These are phyloP conservation scores for Collybiopsis confluens DNA, from an alignment of 768 basidiomycete species.

Conservation along the genomic window DNA sequence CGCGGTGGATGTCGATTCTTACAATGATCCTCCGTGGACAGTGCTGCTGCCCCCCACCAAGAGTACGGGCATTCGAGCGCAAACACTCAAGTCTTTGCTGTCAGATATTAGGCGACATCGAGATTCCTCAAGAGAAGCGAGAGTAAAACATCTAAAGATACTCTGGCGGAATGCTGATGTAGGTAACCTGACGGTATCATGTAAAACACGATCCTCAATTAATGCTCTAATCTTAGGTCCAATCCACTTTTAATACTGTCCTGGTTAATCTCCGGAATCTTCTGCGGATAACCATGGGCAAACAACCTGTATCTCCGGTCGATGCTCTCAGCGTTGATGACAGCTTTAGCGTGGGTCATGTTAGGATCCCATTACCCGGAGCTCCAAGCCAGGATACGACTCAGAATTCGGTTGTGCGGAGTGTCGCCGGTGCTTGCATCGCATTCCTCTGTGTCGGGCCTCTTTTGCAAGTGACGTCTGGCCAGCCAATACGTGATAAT, in stretches of 20 bases:
- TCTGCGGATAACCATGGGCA: constrained; percentile 34
- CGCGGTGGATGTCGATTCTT: constrained; percentile 26
- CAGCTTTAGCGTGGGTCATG: constrained; percentile 49
- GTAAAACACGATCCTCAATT: background rate
- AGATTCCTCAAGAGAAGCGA: constrained; percentile 15
- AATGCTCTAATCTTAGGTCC: constrained; percentile 38
- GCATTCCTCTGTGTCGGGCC: constrained; percentile 61
- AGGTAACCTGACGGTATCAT: no score
- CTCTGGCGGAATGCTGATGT: constrained; percentile 74
- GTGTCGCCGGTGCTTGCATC: constrained; percentile 49
- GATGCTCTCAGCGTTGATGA: constrained; percentile 34
- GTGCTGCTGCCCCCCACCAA: constrained; percentile 43
- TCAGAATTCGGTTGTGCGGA: constrained; percentile 23
- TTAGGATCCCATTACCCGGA: constrained; percentile 21
- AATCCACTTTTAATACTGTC: constrained; percentile 35
- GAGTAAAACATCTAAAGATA: constrained; percentile 44
- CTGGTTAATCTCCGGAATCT: constrained; percentile 31
- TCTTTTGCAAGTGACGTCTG: constrained; percentile 53
- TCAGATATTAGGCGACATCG: constrained; percentile 9
- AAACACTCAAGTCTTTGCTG: constrained; percentile 38
- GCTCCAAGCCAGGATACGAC: constrained; percentile 13
- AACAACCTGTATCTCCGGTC: constrained; percentile 16
- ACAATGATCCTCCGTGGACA: constrained; percentile 28
- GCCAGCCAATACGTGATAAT: constrained; percentile 58
- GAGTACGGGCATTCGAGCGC: constrained; percentile 61